phyloP scores from a whole-genome alignment of 1,284 basidiomycete species.

The Sanguinoderma infundibulare region DNA sequence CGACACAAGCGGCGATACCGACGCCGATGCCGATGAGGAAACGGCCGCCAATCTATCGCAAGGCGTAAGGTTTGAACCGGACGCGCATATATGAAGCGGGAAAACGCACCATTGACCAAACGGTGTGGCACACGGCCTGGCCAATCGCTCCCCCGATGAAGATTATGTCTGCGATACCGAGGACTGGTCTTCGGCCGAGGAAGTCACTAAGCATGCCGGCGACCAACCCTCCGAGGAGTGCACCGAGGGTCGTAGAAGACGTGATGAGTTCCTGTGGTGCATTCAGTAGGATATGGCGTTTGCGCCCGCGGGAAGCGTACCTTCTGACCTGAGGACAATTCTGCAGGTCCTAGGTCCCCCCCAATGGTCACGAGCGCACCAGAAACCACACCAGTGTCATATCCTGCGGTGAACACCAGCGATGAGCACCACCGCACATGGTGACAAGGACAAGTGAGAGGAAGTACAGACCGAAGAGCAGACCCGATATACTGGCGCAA shows the following conservation, averaged over 20 bases:
- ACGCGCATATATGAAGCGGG: not conserved
- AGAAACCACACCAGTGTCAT: slow-evolving; percentile 82
- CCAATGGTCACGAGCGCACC: slow-evolving; percentile 78
- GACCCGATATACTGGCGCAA: slow-evolving; percentile 73
- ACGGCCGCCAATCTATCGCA: slow-evolving; percentile 64
- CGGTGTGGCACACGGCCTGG: slow-evolving; percentile 68
- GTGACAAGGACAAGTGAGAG: not conserved
- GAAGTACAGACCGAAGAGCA: slow-evolving; percentile 68
- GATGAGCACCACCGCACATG: not conserved
- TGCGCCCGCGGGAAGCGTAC: slow-evolving; percentile 36
- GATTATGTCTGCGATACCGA: slow-evolving; percentile 73
- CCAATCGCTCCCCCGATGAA: slow-evolving; percentile 79
- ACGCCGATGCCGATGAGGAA: slow-evolving; percentile 77
- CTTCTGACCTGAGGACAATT: slow-evolving; percentile 69
- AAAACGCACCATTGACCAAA: slow-evolving; percentile 67
- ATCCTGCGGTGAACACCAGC: slow-evolving; percentile 49
- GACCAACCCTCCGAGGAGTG: slow-evolving; percentile 72
- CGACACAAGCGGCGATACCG: slow-evolving; percentile 78
- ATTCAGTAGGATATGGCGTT: not conserved
- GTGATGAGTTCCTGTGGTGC: slow-evolving; percentile 74
- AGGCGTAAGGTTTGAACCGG: not conserved
- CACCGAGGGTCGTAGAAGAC: slow-evolving; percentile 80
- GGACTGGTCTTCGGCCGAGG: slow-evolving; percentile 70
- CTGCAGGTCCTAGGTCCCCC: slow-evolving; percentile 63
- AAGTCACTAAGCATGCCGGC: slow-evolving; percentile 77